Evolutionary conservation across 2,329 filamentous ascomycete species (phyloP).

Genomic region (Bimuria novae-zelandiae): DNA sequence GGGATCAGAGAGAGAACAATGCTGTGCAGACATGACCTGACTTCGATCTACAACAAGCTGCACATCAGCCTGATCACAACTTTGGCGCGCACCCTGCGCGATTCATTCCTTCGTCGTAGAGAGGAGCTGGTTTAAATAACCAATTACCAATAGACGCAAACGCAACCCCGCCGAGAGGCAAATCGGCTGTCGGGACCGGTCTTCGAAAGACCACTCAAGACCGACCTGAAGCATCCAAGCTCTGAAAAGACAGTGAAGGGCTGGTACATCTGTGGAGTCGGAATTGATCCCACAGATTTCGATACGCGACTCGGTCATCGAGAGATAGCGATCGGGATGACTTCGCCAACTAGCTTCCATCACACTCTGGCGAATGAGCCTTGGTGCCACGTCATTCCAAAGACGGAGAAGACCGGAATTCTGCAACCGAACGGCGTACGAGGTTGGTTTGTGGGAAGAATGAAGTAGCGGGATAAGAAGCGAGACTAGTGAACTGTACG

Average conservation of each 20-base stretch:
- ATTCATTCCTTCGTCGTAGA: slow-evolving; percentile 14
- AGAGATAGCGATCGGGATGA: background rate
- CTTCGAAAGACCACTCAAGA: too few species aligned
- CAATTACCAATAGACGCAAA: background rate
- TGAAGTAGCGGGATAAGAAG: slow-evolving; percentile 7
- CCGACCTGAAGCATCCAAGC: too few species aligned
- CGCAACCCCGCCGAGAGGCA: background rate
- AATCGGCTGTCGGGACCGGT: too few species aligned
- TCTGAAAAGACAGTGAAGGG: background rate
- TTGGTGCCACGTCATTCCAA: background rate
- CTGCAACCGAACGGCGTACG: background rate
- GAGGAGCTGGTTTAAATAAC: slow-evolving; percentile 8
- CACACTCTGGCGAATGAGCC: background rate
- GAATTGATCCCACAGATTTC: background rate
- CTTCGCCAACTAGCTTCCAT: background rate
- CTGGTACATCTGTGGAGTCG: background rate
- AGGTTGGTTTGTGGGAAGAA: background rate
- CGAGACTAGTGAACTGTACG: background rate
- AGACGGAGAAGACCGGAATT: background rate
- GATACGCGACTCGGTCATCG: background rate
- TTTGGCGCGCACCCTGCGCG: slow-evolving; percentile 12
- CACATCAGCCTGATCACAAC: slow-evolving; percentile 8
- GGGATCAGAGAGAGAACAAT: slow-evolving; percentile 32
- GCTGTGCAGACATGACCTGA: slow-evolving; percentile 40
- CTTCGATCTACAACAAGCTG: slow-evolving; percentile 2